phyloP scores from a whole-genome alignment of 495 filamentous ascomycete genomes.

The Aspergillus asperescens region DNA sequence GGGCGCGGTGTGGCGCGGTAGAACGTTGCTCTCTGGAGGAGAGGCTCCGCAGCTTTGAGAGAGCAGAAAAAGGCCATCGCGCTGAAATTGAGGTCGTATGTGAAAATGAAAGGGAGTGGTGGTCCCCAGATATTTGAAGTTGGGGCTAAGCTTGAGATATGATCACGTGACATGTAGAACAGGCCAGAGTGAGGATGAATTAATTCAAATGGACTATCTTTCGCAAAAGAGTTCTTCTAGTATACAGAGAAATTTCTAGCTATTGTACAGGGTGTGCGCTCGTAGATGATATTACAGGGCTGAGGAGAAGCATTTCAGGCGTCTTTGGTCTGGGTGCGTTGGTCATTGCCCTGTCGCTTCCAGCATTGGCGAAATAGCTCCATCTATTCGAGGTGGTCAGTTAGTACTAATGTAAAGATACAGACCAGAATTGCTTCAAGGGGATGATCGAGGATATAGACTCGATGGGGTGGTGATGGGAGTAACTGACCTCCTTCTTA shows the following conservation, averaged over 20 bases:
- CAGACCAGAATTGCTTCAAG: neutral
- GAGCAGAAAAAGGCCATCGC: conserved; percentile 12
- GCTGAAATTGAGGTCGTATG: neutral
- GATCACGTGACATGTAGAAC: conserved; percentile 15
- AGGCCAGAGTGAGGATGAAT: neutral
- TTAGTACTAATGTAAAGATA: neutral
- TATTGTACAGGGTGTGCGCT: conserved; percentile 9
- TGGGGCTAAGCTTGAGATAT: neutral
- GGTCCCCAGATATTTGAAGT: conserved; percentile 5
- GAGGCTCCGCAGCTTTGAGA: conserved; percentile 9
- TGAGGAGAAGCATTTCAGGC: conserved; percentile 16
- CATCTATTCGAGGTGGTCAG: conserved; percentile 55
- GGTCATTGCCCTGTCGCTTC: conserved; percentile 84
- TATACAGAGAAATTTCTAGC: conserved; percentile 3
- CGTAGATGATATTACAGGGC: neutral
- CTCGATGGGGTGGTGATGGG: neutral
- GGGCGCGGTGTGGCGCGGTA: conserved; percentile 14
- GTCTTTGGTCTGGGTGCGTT: conserved; percentile 73
- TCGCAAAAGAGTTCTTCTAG: neutral
- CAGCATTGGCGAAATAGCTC: conserved; percentile 87
- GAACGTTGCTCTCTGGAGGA: conserved; percentile 5
- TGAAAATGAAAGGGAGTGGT: neutral
- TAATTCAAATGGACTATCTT: neutral
- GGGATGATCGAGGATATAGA: neutral
- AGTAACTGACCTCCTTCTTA: conserved; percentile 70